Base-by-base conservation (phyloP, 768 basidiomycete genomes). In the Lactarius tabidus region DNA sequence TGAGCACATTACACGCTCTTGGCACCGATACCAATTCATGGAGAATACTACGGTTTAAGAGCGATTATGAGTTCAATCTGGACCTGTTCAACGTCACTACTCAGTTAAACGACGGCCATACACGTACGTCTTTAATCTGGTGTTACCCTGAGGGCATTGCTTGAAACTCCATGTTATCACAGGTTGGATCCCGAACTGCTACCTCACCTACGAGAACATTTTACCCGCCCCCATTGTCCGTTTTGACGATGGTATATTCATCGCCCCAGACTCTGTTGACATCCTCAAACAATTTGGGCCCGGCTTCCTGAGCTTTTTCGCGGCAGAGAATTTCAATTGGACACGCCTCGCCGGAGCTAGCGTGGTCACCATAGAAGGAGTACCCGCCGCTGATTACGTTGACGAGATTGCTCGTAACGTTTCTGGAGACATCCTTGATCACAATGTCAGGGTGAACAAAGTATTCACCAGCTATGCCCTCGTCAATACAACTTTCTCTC, bases 71-170 rank as follows among this genome's bases (percentile, higher is more conserved):
- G 70, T 87, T 88, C 74, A 86, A 82, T 69, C 76, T 75, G 53
- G 85, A 80, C 43, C 69, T 88, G 20, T 86, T 81, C 63, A 77
- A 84, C 59, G 80, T 85, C 65, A 81, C 79, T 0, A 83, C 78
- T 20, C 79, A 78, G 56, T 67, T 88, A 52, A 87, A 88, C 69
- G 86, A 87, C 69, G 86, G 86, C 5, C 87, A 87, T 70, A 88
- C 86, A 17, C 79, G 86, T 84, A 73, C 35, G 79, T 71, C 43
- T 12, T 65, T 23, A 23, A 26, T 9, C 23, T 41, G 28, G n/a
- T 31, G 3, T 45, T 14, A 2, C 7, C 48, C 10, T 10, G 28
- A 36, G 6, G 6, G 29, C 18, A 9, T 18, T 20, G 14, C 53
- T 31, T 31, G 2, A 29, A 39, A 12, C 18, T 1, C 14, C 20